Base-by-base conservation (phyloP, 257 asterid species). In the Nicotiana noctiflora region DNA sequence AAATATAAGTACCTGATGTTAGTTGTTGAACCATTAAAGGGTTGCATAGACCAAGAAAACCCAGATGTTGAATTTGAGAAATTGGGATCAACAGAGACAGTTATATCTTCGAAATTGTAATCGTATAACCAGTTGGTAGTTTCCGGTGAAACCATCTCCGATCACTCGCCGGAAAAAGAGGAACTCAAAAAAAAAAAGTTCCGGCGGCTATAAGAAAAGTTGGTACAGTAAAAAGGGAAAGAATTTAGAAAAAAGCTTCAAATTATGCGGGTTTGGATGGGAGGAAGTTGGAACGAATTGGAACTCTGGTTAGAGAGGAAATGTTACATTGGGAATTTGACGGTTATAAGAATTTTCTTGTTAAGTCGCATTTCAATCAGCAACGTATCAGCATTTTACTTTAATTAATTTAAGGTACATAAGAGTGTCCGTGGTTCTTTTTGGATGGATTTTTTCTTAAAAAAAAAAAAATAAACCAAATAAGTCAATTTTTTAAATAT, bases 101-200 rank as follows among this genome's bases (percentile, higher is more conserved):
- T 15, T 18, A 92, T 89, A 74, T 91, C 99, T 84, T 89, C 98
- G 75, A 90, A 86, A 79, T 89, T 94, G 52, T 92, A 93, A 83
- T 89, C 98, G 68, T 88, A 93, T 34, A 95, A 89, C 98, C 98
- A 95, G 84, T 93, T 90, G 62, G 97, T 91, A 84, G 60, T 88
- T 77, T 92, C 98, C 84, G 91, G 98, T 3, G 90, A 85, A 88
- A 87, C 97, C 98, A 95, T 95, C 82, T 86, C 57, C 82, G 77
- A 44, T 44, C 77, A 70, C 0, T 25, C 34, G 77, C 59, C 57
- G 34, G 57, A 21, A 21, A 56, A 44, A 44, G 57, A 70, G 11
- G 11, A 40, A 8, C 46, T 40, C 46, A 70, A 70, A 70, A 3
- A 27, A 2, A 21, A 12, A 12, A 13, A 27, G 2, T 68, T 19